Base-by-base conservation (phyloP, 129 eudicot species). In the Helianthus tuberosus region DNA sequence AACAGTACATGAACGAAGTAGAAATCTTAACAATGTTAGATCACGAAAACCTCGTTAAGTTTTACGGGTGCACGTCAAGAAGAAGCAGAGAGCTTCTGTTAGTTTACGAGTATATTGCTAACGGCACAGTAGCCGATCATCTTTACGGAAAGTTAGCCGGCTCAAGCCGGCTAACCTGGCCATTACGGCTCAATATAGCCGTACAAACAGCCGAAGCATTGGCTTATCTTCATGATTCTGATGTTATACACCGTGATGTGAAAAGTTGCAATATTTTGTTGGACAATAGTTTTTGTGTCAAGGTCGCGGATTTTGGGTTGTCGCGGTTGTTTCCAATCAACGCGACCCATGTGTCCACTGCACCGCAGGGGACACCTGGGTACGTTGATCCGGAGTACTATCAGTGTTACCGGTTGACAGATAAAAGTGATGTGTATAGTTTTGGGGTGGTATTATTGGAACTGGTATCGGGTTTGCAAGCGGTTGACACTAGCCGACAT, bases 291-390 rank as follows among this genome's bases (percentile, higher is more conserved):
- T 81, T 71, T 51, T 29, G 57, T 29, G 85, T 78, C 53, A 81
- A 81, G n/a, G 77, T 81, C 17, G 85, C 85, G 8, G 85, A 81
- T 66, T 81, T 81, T 7, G 85, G 85, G 65, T 15, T 81, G 11
- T 81, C 85, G 2, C 66, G 96, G 32, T 73, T 89, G 76, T 89
- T 89, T 64, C 96, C 96, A 0, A 75, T 57, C 35, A 80, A 89
- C 17, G 91, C 69, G 41, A 87, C 98, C 5, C 98, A 92, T 55
- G 95, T 92, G 6, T 92, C 98, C 11, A 92, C 98, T 0, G 96
- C 94, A 3, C 98, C 98, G 51, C 96, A 92, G 66, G 97, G 97
- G 64, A 92, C 97, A 0, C 97, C 97, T 0, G 97, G 97, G 6
- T 92, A 92, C 29, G 98, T 92, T 11, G 98, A 92, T 25, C 96